Conservation (phyloP, 192 early-diverging fungal genomes). For the Gigaspora rosea region DNA sequence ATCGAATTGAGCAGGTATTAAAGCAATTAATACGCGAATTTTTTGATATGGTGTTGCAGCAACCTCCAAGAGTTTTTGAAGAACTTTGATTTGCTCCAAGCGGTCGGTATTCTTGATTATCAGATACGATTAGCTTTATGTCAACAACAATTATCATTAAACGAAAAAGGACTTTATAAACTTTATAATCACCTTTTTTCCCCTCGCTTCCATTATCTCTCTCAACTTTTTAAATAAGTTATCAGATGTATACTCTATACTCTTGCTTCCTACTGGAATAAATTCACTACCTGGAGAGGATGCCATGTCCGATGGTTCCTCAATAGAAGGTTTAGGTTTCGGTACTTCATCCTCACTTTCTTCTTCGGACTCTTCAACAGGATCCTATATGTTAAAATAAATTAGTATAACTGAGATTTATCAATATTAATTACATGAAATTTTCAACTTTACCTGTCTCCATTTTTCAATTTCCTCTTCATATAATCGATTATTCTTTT, state of each 20-base stretch:
- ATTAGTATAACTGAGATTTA: neutral
- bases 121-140: no score
- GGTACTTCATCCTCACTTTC: slow-evolving; percentile 47
- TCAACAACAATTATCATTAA: no score
- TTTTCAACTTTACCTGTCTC: slow-evolving; percentile 42
- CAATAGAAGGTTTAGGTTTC: neutral
- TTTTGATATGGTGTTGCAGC: slow-evolving; percentile 76
- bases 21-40: slow-evolving; percentile 79
- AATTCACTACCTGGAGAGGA: slow-evolving; percentile 48
- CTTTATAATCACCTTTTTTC: slow-evolving; percentile 72
- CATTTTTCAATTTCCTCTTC: slow-evolving; percentile 74
- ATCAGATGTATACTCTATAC: slow-evolving; percentile 63
- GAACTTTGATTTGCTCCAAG: slow-evolving; percentile 66
- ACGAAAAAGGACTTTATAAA: neutral
- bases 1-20: slow-evolving; percentile 92
- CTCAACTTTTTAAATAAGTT: slow-evolving; percentile 83
- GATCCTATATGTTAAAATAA: slow-evolving; percentile 36
- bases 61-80: slow-evolving; percentile 64
- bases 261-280: slow-evolving; percentile 63
- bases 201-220: slow-evolving; percentile 80
- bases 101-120: slow-evolving; percentile 79
- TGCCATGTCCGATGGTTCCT: neutral
- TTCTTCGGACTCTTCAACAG: slow-evolving; percentile 41
- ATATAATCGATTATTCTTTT: slow-evolving; percentile 82
- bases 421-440: neutral